Conservation (phyloP, 176 grass and related monocot genomes). For the Otatea glauca region DNA sequence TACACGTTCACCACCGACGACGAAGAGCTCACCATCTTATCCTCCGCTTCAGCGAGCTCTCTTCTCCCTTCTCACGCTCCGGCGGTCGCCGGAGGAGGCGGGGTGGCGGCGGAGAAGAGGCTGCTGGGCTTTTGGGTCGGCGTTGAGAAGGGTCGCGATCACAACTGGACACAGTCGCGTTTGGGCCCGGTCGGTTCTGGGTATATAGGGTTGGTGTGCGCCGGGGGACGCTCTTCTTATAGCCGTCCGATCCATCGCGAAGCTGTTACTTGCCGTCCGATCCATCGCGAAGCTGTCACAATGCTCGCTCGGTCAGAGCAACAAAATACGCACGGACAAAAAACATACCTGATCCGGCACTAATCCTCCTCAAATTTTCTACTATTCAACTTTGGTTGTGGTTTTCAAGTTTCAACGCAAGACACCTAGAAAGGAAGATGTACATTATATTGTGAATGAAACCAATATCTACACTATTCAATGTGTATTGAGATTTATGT, state of each 20-base stretch:
- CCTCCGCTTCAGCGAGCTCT: neutral
- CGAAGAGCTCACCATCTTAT: slow-evolving; percentile 53
- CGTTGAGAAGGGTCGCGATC: slow-evolving; percentile 37
- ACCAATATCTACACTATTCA: too few relatives aligned
- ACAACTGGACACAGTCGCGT: slow-evolving; percentile 22
- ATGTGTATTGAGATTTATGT: too few relatives aligned
- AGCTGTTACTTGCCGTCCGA: neutral
- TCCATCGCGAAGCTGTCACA: neutral
- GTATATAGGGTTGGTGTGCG: slow-evolving; percentile 19
- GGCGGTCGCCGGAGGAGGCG: slow-evolving; percentile 33
- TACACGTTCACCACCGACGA: slow-evolving; percentile 81
- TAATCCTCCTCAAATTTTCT: neutral
- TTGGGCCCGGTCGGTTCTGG: slow-evolving; percentile 19
- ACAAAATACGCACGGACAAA: neutral
- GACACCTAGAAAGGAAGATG: too few relatives aligned
- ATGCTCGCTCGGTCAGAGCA: too few relatives aligned
- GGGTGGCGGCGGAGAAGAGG: slow-evolving; percentile 31
- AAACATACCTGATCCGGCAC: neutral
- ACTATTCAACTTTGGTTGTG: too few relatives aligned
- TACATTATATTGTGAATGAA: too few relatives aligned
- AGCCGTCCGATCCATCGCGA: slow-evolving; percentile 28
- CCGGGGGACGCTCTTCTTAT: too few relatives aligned
- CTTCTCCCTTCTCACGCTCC: slow-evolving; percentile 11
- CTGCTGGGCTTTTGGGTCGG: slow-evolving; percentile 34
- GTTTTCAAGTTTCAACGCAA: too few relatives aligned